Evolutionary conservation across 2,329 filamentous ascomycete species (phyloP).

Genomic region (Curvularia sp.): DNA sequence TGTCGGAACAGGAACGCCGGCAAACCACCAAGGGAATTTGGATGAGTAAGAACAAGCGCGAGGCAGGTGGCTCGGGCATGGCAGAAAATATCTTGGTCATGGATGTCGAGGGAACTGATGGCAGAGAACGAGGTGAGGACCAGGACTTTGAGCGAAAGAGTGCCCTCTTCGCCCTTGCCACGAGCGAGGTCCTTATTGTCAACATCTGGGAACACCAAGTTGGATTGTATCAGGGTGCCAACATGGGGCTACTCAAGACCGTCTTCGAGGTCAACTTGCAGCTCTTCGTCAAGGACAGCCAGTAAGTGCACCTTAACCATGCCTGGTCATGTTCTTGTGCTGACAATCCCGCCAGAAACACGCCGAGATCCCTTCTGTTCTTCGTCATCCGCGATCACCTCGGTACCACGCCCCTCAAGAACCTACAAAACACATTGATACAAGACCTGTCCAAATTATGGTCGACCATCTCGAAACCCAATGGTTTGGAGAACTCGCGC

Average conservation of each 20-base stretch:
- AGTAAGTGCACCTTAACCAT: constrained; percentile 63
- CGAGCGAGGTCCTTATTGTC: constrained; percentile 95
- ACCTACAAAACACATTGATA: constrained; percentile 87
- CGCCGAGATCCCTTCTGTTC: constrained; percentile 89
- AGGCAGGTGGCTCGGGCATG: constrained; percentile 66
- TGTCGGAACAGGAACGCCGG: constrained; percentile 91
- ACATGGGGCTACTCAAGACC: constrained; percentile 98
- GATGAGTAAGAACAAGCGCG: constrained; percentile 94
- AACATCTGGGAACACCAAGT: constrained; percentile 99
- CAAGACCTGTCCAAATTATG: constrained; percentile 93
- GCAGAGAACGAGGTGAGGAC: constrained; percentile 93
- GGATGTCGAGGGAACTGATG: constrained; percentile 98
- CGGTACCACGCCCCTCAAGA: constrained; percentile 86
- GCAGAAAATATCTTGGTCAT: constrained; percentile 98
- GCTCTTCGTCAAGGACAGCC: constrained; percentile 93
- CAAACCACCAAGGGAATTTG: constrained; percentile 99
- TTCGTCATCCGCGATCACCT: constrained; percentile 99
- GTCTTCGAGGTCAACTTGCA: constrained; percentile 99
- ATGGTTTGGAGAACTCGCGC: constrained; percentile 82
- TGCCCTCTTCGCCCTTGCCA: constrained; percentile 93
- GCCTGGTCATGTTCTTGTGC: constrained; percentile 6
- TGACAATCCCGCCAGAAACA: constrained; percentile 65
- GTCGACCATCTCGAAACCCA: constrained; percentile 89
- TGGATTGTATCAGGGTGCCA: constrained; percentile 95
- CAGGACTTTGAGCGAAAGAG: constrained; percentile 99